Evolutionary conservation across 23 red algal species (phyloP).

Genomic region (Cyanidioschyzon merolae): DNA sequence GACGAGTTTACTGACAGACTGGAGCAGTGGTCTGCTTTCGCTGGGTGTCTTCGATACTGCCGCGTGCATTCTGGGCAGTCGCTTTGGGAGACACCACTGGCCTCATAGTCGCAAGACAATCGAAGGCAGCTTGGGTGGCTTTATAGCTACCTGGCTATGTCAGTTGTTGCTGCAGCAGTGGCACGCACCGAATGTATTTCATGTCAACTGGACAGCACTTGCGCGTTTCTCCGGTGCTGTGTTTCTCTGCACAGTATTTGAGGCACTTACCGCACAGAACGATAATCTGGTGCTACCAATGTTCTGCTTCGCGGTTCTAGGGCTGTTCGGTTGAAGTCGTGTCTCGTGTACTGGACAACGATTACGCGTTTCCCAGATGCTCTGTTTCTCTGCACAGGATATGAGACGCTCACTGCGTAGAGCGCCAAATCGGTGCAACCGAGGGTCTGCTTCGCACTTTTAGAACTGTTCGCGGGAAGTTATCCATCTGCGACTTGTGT

Average conservation of each 20-base stretch:
- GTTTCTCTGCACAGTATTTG: constrained; percentile 16
- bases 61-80: constrained; percentile 32
- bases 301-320: background rate
- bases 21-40: constrained; percentile 33
- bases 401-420: constrained; percentile 56
- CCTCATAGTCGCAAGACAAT: constrained; percentile 25
- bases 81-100: constrained; percentile 30
- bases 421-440: constrained; percentile 51
- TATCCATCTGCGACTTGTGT: too few species aligned
- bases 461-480: background rate
- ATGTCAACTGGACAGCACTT: background rate
- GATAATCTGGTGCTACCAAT: constrained; percentile 50
- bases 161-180: background rate
- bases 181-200: background rate
- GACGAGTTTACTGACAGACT: background rate
- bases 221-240: background rate
- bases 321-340: background rate
- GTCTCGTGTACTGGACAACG: background rate
- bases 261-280: constrained; percentile 58
- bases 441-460: background rate
- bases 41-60: constrained; percentile 46
- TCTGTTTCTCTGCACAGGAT: background rate
- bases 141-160: background rate
- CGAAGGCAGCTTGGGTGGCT: constrained; percentile 42
- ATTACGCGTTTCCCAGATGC: background rate